Conservation (phyloP, 257 asterid genomes). For the Solanum bulbocastanum region DNA sequence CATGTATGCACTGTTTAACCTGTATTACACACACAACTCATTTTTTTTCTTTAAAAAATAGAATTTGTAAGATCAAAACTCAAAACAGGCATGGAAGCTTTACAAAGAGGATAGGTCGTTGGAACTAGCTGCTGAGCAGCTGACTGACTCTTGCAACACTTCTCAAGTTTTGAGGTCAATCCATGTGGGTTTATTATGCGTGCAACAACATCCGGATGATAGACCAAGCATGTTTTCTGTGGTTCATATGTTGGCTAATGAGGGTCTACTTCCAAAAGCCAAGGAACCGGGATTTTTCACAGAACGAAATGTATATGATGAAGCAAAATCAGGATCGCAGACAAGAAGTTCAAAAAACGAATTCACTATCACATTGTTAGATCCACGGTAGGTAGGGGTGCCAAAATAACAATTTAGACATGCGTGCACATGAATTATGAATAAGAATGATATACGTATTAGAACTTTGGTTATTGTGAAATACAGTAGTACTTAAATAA, state of each 20-base stretch:
- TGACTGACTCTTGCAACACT: not conserved
- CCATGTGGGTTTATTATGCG: not conserved
- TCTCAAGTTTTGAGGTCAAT: not conserved
- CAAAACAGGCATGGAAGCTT: not conserved
- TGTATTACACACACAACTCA: not conserved
- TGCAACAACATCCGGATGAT: not conserved
- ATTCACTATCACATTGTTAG: not conserved
- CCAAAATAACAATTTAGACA: not conserved
- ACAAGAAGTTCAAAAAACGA: not conserved
- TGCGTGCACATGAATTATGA: not conserved
- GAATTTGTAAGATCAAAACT: not conserved
- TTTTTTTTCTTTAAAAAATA: not conserved
- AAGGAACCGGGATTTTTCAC: not conserved
- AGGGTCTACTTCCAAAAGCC: not conserved
- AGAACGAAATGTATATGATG: not conserved
- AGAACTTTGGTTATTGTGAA: not conserved
- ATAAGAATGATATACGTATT: too few species aligned
- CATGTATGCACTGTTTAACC: constrained; percentile 4
- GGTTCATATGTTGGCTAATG: not conserved
- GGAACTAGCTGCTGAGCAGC: not conserved
- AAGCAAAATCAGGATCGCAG: not conserved
- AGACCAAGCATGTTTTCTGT: not conserved
- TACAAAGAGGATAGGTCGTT: not conserved
- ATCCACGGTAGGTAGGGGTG: not conserved
- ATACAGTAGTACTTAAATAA: not conserved